phyloP scores from a whole-genome alignment of 192 early-diverging fungal genomes.

The Coemansia erecta region DNA sequence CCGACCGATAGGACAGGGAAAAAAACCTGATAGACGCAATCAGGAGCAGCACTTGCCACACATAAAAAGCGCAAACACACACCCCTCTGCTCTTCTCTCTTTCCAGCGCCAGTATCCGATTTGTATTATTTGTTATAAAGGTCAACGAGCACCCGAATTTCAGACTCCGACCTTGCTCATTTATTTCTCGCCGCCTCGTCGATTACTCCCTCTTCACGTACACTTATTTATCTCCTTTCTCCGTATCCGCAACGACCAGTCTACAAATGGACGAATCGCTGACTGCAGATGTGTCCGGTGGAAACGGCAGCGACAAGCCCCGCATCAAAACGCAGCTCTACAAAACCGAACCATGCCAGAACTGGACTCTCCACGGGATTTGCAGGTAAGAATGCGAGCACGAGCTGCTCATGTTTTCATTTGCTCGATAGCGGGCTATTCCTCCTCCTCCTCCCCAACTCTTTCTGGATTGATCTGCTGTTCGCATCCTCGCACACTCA shows the following conservation, averaged over 20 bases:
- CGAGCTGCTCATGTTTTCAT: not conserved
- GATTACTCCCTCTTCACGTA: constrained; percentile 1
- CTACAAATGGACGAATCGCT: constrained; percentile 5
- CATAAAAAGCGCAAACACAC: too few relatives aligned
- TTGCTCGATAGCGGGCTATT: not conserved
- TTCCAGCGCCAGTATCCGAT: not conserved
- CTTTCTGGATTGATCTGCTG: not conserved
- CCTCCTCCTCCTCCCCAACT: not conserved
- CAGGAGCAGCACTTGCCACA: too few relatives aligned
- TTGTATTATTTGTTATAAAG: not conserved
- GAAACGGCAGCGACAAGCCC: constrained; percentile 24
- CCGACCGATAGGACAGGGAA: not conserved
- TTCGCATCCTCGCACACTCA: too few relatives aligned
- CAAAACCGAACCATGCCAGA: constrained; percentile 76
- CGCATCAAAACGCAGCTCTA: constrained; percentile 58
- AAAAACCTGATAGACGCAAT: not conserved
- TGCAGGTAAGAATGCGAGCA: constrained; percentile 56
- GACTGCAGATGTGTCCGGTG: not conserved
- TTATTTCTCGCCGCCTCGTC: too few relatives aligned
- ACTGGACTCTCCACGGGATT: constrained; percentile 40
- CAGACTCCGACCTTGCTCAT: constrained; percentile 12
- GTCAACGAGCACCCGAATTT: not conserved
- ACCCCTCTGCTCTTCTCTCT: not conserved
- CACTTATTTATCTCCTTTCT: not conserved
- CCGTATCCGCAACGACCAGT: constrained; percentile 1